Conservation (phyloP, 352 stramenopile species). For the Globisporangium irregulare region DNA sequence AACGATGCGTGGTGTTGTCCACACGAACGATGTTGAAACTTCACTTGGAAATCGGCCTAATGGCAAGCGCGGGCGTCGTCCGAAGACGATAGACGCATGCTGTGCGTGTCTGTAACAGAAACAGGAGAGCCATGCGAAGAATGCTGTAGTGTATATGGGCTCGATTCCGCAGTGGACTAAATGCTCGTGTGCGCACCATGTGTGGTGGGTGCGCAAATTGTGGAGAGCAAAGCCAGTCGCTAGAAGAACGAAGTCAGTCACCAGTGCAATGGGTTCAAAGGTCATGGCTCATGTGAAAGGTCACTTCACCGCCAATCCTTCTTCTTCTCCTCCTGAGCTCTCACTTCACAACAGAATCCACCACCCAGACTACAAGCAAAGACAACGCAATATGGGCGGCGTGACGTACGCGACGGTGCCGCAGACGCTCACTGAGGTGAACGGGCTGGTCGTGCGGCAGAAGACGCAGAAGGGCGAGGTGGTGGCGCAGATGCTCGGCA, state of each 20-base stretch:
- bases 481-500: slow-evolving; percentile 42
- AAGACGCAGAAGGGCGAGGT: slow-evolving; percentile 45
- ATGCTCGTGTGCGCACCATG: too few relatives aligned
- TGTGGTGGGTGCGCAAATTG: too few relatives aligned
- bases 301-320: not conserved
- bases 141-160: too few relatives aligned
- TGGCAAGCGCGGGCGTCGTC: too few relatives aligned
- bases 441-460: slow-evolving; percentile 52
- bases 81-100: too few relatives aligned
- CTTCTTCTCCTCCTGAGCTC: not conserved
- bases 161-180: too few relatives aligned
- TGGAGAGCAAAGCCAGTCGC: too few relatives aligned
- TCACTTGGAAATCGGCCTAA: too few relatives aligned
- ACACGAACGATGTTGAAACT: not conserved
- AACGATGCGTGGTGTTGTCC: not conserved
- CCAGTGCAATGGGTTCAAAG: not conserved
- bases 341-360: not conserved
- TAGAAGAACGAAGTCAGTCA: too few relatives aligned
- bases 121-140: too few relatives aligned
- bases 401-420: slow-evolving; percentile 23
- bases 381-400: not conserved
- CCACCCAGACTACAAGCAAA: not conserved
- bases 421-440: slow-evolving; percentile 31
- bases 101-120: too few relatives aligned
- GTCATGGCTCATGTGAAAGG: not conserved